phyloP scores from a whole-genome alignment of 2,329 filamentous ascomycete genomes.

The Colletotrichum orbiculare region DNA sequence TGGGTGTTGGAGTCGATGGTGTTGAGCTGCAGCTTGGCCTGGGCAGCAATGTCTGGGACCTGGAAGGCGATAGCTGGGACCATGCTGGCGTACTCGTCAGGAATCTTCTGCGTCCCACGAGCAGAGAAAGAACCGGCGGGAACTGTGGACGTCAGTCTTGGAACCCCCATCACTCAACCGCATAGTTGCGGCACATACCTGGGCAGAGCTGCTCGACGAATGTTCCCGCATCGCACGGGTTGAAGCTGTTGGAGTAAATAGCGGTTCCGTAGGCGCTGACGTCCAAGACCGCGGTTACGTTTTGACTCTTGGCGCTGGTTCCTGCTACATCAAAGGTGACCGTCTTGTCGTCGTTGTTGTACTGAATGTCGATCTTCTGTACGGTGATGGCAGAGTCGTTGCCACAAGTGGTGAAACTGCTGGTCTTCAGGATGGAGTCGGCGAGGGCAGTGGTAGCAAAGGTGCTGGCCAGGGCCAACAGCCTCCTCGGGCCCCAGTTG shows the following conservation, averaged over 20 bases:
- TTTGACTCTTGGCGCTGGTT: slow-evolving; percentile 77
- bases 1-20: slow-evolving; percentile 58
- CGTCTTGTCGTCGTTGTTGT: slow-evolving; percentile 78
- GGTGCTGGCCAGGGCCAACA: slow-evolving; percentile 49
- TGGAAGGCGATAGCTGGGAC: slow-evolving; percentile 92
- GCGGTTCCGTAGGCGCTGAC: slow-evolving; percentile 87
- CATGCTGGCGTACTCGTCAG: slow-evolving; percentile 74
- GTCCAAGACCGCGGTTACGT: slow-evolving; percentile 80
- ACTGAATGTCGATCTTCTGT: slow-evolving; percentile 79
- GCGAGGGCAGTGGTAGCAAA: slow-evolving; percentile 65
- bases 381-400: slow-evolving; percentile 68
- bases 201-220: slow-evolving; percentile 84
- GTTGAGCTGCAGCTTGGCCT: slow-evolving; percentile 82
- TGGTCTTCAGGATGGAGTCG: slow-evolving; percentile 80
- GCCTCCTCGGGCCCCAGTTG: slow-evolving; percentile 44
- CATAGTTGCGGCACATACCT: slow-evolving; percentile 59
- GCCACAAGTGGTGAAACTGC: slow-evolving; percentile 80
- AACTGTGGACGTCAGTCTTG: slow-evolving; percentile 59
- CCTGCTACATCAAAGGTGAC: slow-evolving; percentile 87
- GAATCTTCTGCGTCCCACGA: slow-evolving; percentile 76
- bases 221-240: slow-evolving; percentile 79
- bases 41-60: slow-evolving; percentile 88
- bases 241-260: slow-evolving; percentile 83
- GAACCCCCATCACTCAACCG: slow-evolving; percentile 1
- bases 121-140: slow-evolving; percentile 81